Conservation (phyloP, 768 basidiomycete species). For the Psilocybe cyanescens region DNA sequence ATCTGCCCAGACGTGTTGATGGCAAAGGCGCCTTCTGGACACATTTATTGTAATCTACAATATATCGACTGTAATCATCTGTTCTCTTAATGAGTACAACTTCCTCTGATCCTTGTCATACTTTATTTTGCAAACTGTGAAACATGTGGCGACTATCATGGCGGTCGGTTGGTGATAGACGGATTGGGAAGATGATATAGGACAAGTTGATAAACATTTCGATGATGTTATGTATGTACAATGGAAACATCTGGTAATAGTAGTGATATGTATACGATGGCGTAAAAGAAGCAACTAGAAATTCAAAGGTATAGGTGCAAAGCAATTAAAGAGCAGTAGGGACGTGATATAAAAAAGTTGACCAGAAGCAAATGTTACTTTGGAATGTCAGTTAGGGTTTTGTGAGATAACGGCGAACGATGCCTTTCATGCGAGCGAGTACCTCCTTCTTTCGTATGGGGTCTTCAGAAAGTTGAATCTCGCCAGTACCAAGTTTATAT, state of each 20-base stretch:
- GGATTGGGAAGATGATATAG: too few relatives aligned
- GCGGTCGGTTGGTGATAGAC: too few relatives aligned
- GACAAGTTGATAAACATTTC: not conserved
- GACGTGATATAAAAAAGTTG: not conserved
- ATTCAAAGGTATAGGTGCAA: slow-evolving; percentile 1
- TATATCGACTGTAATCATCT: too few relatives aligned
- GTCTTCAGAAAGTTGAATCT: slow-evolving; percentile 55
- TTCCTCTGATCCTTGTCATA: too few relatives aligned
- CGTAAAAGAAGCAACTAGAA: not conserved
- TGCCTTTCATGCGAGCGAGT: slow-evolving; percentile 52
- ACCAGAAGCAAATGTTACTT: not conserved
- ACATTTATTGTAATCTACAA: too few relatives aligned
- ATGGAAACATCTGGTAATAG: not conserved
- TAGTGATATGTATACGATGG: not conserved
- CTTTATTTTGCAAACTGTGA: too few relatives aligned
- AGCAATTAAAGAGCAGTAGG: not conserved
- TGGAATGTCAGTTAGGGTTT: not conserved
- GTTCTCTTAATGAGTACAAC: too few relatives aligned
- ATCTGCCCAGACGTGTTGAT: too few relatives aligned
- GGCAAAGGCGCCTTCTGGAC: too few relatives aligned
- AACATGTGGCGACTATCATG: too few relatives aligned
- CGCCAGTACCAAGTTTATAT: slow-evolving; percentile 60
- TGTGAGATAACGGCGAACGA: slow-evolving; percentile 25
- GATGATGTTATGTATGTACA: not conserved
- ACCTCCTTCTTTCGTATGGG: slow-evolving; percentile 55